Conservation (phyloP, 371 early-diverging fungal species). For the Mucor racemosus region DNA sequence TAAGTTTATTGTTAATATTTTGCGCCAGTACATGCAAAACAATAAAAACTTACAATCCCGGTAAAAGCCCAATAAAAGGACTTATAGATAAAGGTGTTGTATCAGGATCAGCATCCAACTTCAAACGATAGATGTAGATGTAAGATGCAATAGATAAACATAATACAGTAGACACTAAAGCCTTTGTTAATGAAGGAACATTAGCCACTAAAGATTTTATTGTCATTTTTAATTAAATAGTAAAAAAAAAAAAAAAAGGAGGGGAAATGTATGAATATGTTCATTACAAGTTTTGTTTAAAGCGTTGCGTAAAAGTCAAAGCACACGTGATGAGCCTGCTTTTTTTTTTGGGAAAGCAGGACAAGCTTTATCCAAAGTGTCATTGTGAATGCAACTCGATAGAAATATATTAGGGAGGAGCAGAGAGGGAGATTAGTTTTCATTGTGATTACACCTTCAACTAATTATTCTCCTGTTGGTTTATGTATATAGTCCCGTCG, state of each 20-base stretch:
- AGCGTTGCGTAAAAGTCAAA: background rate
- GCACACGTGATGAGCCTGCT: conserved; percentile 5
- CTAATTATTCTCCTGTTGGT: too few species aligned
- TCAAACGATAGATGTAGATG: conserved; percentile 38
- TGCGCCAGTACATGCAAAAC: background rate
- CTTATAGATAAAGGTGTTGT: conserved; percentile 22
- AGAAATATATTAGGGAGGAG: too few species aligned
- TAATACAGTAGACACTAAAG: conserved; percentile 36
- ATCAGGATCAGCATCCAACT: conserved; percentile 30
- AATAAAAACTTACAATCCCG: conserved; percentile 45
- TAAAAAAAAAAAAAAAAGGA: background rate
- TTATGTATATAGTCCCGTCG: too few species aligned
- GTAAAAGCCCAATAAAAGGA: conserved; percentile 51
- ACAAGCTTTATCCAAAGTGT: too few species aligned
- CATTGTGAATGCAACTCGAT: too few species aligned
- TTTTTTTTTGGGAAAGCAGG: too few species aligned
- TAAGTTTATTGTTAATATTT: conserved; percentile 4
- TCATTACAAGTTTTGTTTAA: background rate
- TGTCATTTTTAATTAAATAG: background rate
- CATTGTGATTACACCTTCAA: too few species aligned
- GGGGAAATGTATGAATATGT: background rate
- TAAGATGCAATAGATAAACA: conserved; percentile 33
- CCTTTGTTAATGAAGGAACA: conserved; percentile 50
- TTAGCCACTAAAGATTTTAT: conserved; percentile 30
- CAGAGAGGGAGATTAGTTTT: too few species aligned